Conservation (phyloP, 306 rosid genomes). For the Fragaria nilgerrensis region DNA sequence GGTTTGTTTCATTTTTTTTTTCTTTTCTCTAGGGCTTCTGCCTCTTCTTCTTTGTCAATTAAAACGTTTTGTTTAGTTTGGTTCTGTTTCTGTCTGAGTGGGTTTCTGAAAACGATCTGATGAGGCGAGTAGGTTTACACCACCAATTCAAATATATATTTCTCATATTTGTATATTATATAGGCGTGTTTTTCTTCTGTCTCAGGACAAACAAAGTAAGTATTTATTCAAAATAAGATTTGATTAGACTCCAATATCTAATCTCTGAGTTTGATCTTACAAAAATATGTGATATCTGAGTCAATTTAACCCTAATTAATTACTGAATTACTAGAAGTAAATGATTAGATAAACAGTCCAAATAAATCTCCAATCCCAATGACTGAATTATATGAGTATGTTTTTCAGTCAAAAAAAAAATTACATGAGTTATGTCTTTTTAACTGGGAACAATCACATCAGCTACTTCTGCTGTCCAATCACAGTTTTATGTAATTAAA, state of each 20-base stretch:
- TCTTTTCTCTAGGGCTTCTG: neutral
- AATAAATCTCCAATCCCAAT: neutral
- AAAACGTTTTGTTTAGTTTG: constrained; percentile 8
- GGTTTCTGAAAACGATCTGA: neutral
- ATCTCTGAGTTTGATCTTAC: too few species aligned
- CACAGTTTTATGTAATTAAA: neutral
- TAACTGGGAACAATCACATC: constrained; percentile 9
- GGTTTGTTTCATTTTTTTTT: neutral
- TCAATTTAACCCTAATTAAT: neutral
- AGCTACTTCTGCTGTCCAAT: neutral
- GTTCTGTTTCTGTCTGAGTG: neutral
- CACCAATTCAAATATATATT: neutral
- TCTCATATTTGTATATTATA: neutral
- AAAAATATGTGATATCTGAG: neutral
- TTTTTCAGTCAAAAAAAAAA: too few species aligned
- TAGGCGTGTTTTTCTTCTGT: neutral
- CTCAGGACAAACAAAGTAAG: neutral
- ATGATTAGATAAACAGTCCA: neutral
- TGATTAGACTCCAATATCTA: neutral
- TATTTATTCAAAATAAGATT: neutral
- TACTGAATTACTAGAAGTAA: neutral
- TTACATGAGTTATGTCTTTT: neutral
- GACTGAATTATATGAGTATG: neutral
- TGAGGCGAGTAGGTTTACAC: neutral
- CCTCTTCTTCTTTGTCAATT: neutral